phyloP scores from a whole-genome alignment of 106 monocot genomes.

The Gastrodia elata region DNA sequence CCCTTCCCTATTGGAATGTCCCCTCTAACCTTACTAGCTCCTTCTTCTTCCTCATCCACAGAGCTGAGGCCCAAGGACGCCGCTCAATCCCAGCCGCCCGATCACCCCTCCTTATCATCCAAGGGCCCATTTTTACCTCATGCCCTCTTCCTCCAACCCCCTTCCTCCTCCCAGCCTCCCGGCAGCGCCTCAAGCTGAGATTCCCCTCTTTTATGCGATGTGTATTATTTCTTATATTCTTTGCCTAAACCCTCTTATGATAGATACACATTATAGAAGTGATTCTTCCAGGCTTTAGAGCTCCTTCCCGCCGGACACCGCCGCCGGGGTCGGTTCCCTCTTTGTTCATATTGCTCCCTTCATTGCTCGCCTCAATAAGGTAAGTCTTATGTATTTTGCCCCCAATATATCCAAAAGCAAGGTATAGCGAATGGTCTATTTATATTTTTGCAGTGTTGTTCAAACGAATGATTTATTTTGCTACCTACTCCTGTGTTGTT shows the following conservation, averaged over 20 bases:
- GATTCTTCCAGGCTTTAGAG: too few species aligned
- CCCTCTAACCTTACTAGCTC: constrained; percentile 44
- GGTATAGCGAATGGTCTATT: constrained; percentile 4
- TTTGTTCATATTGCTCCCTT: too few species aligned
- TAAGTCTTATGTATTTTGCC: too few species aligned
- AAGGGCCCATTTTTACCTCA: constrained; percentile 7
- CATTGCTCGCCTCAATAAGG: neutral
- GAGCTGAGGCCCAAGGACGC: constrained; percentile 40
- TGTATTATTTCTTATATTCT: constrained; percentile 1
- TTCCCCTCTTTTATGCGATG: too few species aligned
- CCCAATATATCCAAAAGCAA: neutral
- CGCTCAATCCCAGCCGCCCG: constrained; percentile 15
- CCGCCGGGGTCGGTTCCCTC: too few species aligned
- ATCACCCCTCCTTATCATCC: neutral
- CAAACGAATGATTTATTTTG: neutral
- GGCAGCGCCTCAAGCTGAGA: neutral
- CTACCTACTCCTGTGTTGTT: neutral
- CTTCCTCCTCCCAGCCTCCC: constrained; percentile 5
- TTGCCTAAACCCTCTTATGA: too few species aligned
- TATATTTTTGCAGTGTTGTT: constrained; percentile 1
- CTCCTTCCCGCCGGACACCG: too few species aligned
- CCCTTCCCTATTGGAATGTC: constrained; percentile 53
- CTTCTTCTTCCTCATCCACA: constrained; percentile 60
- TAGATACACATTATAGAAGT: too few species aligned
- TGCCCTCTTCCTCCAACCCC: neutral